phyloP scores from a whole-genome alignment of 1,284 basidiomycete species.

The Ustanciosporium gigantosporum region DNA sequence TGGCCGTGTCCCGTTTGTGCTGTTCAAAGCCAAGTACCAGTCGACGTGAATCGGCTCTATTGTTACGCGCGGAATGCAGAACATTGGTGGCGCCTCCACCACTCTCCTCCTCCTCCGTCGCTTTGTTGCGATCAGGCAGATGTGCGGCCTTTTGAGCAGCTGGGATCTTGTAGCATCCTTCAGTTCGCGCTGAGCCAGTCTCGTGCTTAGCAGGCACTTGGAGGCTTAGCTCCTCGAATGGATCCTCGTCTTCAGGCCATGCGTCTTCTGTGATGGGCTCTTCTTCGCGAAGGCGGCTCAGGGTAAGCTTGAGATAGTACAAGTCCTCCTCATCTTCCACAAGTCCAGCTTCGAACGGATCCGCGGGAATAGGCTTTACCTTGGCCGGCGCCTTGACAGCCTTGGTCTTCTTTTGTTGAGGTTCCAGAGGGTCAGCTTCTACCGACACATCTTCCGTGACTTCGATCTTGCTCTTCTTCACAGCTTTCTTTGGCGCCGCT shows the following conservation, averaged over 20 bases:
- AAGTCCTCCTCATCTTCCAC: constrained; percentile 89
- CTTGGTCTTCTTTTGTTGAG: constrained; percentile 10
- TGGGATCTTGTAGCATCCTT: constrained; percentile 92
- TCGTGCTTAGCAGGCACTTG: constrained; percentile 64
- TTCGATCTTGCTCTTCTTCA: constrained; percentile 5
- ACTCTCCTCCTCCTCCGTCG: constrained; percentile 62
- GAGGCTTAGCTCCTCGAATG: constrained; percentile 23
- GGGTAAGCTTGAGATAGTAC: constrained; percentile 77
- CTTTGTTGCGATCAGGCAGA: constrained; percentile 67
- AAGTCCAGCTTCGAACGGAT: constrained; percentile 68
- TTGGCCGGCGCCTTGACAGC: constrained; percentile 10
- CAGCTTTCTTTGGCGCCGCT: background rate
- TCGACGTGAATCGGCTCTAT: constrained; percentile 89
- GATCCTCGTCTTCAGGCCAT: constrained; percentile 16
- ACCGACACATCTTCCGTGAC: constrained; percentile 1
- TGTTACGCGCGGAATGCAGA: constrained; percentile 81
- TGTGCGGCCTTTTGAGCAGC: constrained; percentile 90
- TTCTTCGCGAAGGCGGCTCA: constrained; percentile 62
- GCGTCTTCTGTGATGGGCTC: constrained; percentile 17
- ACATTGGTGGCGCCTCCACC: constrained; percentile 56
- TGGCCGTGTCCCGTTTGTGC: constrained; percentile 71
- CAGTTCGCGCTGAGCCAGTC: constrained; percentile 83
- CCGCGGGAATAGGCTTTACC: constrained; percentile 52
- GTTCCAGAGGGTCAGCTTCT: too few relatives aligned
- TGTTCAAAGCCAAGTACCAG: constrained; percentile 92